Evolutionary conservation across 768 basidiomycete genomes (phyloP), one percentile per base, ranked within the genome.

Genomic region (Pleurotus ostreatus): DNA sequence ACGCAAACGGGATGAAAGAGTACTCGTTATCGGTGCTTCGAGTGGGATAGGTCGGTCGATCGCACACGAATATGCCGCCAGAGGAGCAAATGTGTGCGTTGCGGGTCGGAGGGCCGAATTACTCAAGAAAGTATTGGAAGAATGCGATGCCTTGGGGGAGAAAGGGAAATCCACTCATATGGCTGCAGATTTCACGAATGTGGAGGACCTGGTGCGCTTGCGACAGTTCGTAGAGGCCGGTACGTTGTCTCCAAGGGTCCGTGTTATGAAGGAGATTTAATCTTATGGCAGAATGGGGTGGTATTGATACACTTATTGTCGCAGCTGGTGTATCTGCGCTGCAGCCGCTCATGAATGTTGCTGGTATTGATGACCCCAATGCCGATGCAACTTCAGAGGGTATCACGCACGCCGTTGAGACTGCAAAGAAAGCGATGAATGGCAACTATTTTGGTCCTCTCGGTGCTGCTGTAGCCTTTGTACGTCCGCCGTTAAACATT

Each of bases 321-420:
- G 79, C 82, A 30, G 92, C 93, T 2, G 94, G 94, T 3, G 89
- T 94, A 0, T 91, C 91, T 0, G 86, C 92, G 9, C 74, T 94
- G 2, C 83, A 81, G 52, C 88, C 93, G 0, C 72, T 96, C 22
- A 75, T 94, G 68, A 79, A 82, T 2, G 70, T 92, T 8, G 86
- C 89, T 13, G 88, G 86, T 2, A 73, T 81, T 0, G 71, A 79
- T 47, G 56, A 65, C 6, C 71, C 72, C 9, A 26, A 18, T 7
- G 61, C 65, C 12, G 72, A 79, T 39, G 76, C 80, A 6, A 73
- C 73, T 1, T 62, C 68, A 5, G 80, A 82, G 18, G 91, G 85
- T 3, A 73, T 95, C 9, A 76, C 84, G 46, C 72, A 71, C 12
- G 76, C 84, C 0, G 78, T 84, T 0, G 75, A 84, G 6, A 79